These are phyloP conservation scores for Fraxinus cuspidata DNA, from an alignment of 257 asterid genomes.

Conservation along the genomic window DNA sequence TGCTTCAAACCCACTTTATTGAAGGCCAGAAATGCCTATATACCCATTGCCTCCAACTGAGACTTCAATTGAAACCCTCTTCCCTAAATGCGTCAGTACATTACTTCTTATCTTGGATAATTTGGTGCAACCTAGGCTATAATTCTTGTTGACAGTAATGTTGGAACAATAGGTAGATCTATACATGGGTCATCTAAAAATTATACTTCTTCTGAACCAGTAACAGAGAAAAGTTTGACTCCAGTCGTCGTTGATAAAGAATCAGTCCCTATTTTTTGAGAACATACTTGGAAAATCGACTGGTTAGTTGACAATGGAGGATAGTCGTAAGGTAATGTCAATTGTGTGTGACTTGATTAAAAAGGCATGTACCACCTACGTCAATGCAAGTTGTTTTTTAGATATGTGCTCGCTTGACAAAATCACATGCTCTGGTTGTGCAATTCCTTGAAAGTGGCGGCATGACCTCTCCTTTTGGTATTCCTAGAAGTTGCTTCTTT, in stretches of 20 bases:
- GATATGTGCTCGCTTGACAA: constrained; percentile 92
- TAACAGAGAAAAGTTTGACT: constrained; percentile 39
- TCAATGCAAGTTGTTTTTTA: constrained; percentile 95
- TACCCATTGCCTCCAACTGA: constrained; percentile 50
- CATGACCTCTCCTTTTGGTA: constrained; percentile 76
- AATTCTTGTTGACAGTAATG: constrained; percentile 51
- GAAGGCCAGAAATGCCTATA: constrained; percentile 15
- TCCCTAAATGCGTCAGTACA: constrained; percentile 80
- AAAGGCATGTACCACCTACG: constrained; percentile 68
- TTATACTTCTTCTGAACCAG: constrained; percentile 56
- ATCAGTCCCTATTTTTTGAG: constrained; percentile 49
- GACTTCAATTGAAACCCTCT: constrained; percentile 53
- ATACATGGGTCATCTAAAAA: constrained; percentile 52
- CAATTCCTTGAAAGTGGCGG: constrained; percentile 89
- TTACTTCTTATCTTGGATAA: constrained; percentile 87
- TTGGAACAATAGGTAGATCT: constrained; percentile 44
- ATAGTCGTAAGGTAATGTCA: constrained; percentile 61
- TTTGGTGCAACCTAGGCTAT: constrained; percentile 72
- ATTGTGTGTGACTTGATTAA: constrained; percentile 89
- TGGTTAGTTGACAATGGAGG: constrained; percentile 82
- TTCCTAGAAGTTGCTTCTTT: constrained; percentile 86
- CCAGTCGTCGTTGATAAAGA: constrained; percentile 45
- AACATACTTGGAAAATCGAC: constrained; percentile 79
- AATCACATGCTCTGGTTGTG: constrained; percentile 72
- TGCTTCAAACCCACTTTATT: constrained; percentile 4